These are phyloP conservation scores for Phytophthora pinifolia DNA, from an alignment of 352 stramenopile genomes.

Conservation along the genomic window DNA sequence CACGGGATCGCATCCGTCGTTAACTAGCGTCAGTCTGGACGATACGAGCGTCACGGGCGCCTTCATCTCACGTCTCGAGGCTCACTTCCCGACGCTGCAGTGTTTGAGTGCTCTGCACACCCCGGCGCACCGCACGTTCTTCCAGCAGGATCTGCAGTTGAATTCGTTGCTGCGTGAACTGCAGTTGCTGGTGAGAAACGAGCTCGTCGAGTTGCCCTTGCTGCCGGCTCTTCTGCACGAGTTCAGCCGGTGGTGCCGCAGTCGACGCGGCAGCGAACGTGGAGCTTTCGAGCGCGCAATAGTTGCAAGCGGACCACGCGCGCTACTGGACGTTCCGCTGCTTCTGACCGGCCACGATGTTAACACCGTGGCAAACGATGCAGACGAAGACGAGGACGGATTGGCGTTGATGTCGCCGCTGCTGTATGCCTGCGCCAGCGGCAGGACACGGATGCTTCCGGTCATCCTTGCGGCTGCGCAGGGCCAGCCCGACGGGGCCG, in stretches of 20 bases:
- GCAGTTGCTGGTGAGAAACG: slow-evolving; percentile 54
- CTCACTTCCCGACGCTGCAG: slow-evolving; percentile 62
- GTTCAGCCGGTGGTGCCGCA: slow-evolving; percentile 35
- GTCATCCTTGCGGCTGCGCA: slow-evolving; percentile 37
- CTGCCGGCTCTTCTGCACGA: slow-evolving; percentile 53
- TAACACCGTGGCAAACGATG: background rate
- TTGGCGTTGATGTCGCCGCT: slow-evolving; percentile 47
- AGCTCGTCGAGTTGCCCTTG: slow-evolving; percentile 63
- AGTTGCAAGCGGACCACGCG: slow-evolving; percentile 26
- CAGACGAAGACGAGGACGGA: slow-evolving; percentile 9
- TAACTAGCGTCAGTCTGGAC: slow-evolving; percentile 57
- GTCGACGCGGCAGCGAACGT: slow-evolving; percentile 1
- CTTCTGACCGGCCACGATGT: slow-evolving; percentile 15
- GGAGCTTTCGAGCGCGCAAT: slow-evolving; percentile 56
- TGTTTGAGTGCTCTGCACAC: slow-evolving; percentile 67
- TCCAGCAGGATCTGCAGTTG: slow-evolving; percentile 38
- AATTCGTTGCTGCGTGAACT: slow-evolving; percentile 39
- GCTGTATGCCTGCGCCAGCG: slow-evolving; percentile 62
- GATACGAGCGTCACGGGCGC: slow-evolving; percentile 56
- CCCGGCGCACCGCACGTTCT: slow-evolving; percentile 65
- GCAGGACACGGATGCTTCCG: slow-evolving; percentile 46
- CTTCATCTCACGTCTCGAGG: slow-evolving; percentile 54
- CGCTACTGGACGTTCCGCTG: slow-evolving; percentile 65
- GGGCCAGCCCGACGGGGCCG: slow-evolving; percentile 12
- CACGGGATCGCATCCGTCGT: slow-evolving; percentile 59